Conservation (phyloP, 371 early-diverging fungal genomes). For the Parasitella parasitica region DNA sequence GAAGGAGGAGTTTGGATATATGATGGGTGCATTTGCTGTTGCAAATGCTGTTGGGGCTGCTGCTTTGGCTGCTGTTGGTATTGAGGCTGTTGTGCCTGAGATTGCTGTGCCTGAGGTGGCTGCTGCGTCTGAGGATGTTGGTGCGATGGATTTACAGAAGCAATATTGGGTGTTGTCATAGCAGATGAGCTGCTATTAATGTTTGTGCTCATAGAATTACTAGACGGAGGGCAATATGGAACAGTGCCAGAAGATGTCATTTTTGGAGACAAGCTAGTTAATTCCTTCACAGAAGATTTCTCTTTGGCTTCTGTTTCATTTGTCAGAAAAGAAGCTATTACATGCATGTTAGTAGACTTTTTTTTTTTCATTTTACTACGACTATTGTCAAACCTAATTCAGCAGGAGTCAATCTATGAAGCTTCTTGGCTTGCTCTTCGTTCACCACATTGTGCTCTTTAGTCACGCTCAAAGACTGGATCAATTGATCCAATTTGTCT, state of each 20-base stretch:
- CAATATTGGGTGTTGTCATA: background rate
- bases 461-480: background rate
- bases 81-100: background rate
- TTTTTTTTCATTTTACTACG: too few relatives aligned
- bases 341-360: background rate
- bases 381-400: slow-evolving; percentile 27
- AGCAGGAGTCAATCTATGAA: slow-evolving; percentile 10
- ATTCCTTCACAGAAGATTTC: slow-evolving; percentile 5
- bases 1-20: slow-evolving; percentile 5
- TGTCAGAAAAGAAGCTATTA: background rate
- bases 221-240: slow-evolving; percentile 18
- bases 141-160: background rate
- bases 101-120: background rate
- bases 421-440: background rate
- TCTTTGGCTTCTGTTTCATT: background rate
- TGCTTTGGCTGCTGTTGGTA: background rate
- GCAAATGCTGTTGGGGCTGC: background rate
- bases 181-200: background rate
- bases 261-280: slow-evolving; percentile 1
- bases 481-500: slow-evolving; percentile 6
- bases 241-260: background rate
- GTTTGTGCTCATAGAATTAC: background rate
- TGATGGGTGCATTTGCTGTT: background rate
- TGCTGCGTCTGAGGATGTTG: background rate
- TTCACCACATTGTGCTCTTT: background rate